Evolutionary conservation across 345 rosid genomes (phyloP), one percentile per base, ranked within the genome.

Genomic region (Eucalyptus rudis): DNA sequence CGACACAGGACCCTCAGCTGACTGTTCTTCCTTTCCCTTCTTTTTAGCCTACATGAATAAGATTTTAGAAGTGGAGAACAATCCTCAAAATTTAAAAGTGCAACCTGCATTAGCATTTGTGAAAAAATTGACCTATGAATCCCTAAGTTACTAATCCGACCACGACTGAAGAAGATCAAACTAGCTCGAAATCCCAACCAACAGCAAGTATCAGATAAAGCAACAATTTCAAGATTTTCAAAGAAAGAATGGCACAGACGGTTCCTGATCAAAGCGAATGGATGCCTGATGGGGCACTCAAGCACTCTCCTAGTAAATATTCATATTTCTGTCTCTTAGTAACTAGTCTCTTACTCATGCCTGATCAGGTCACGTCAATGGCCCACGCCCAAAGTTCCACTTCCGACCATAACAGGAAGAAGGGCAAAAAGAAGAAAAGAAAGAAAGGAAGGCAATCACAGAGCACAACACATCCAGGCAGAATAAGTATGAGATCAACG

Each of bases 1-100:
- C 2, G 92, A 85, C 86, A 87, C 87, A 54, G 93, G 92, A 90
- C 62, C 93, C 59, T 91, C 92, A n/a, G 89, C 71, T 40, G 90
- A 83, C 58, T 92, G 90, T 25, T 92, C 92, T 49, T 92, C 96
- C 90, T 93, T 94, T 6, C 56, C 90, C 89, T 91, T 93, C 90
- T 91, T 85, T 87, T 43, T 87, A 44, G 86, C 71, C 90, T 89
- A 87, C 47, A 76, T 40, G 47, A 76, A 40, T 40, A 40, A 76
- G 15, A 20, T 40, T 76, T 40, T 40, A 76, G 47, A 40, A 40
- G 84, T 22, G 47, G 24, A 40, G 29, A 40, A 20, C 27, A 20
- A 20, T 76, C 25, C 22, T 20, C 29, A 40, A 11, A 76, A 76
- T 76, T 76, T 40, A 40, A 25, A 20, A 20, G 45, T 2, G 15